A percentile compares a stretch with the other conserved stretches of the same genome.
These are phyloP conservation scores for Roridomyces roridus DNA, from an alignment of 768 basidiomycete genomes.

Conservation along the genomic window DNA sequence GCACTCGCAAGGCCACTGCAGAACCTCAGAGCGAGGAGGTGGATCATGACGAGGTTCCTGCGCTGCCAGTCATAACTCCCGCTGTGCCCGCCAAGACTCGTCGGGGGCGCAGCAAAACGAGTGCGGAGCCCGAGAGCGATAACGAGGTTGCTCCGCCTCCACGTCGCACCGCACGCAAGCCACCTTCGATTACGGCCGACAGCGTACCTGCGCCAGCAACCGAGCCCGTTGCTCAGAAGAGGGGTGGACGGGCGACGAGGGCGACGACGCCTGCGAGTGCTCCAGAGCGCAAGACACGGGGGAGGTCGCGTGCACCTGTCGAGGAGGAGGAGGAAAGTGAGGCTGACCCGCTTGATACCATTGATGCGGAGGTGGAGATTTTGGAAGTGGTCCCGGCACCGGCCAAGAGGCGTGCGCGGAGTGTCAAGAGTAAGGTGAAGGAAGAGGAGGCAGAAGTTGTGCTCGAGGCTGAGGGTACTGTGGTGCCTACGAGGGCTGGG, in stretches of 20 bases:
- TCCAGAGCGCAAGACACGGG: constrained; percentile 27
- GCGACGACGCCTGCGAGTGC: constrained; percentile 23
- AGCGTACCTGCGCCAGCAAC: constrained; percentile 2
- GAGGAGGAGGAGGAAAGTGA: constrained; percentile 25
- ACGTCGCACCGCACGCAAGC: constrained; percentile 16
- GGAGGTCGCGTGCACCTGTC: constrained; percentile 18
- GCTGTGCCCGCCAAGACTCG: constrained; percentile 19
- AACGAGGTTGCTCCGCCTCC: not conserved
- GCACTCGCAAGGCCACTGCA: constrained; percentile 28
- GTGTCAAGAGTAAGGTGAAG: constrained; percentile 24
- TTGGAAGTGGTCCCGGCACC: constrained; percentile 26
- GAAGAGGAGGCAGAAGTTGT: constrained; percentile 27
- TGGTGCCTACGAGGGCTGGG: constrained; percentile 3
- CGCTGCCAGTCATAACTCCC: constrained; percentile 17
- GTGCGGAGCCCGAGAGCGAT: constrained; percentile 22
- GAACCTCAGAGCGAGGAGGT: constrained; percentile 27
- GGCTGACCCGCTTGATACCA: constrained; percentile 28
- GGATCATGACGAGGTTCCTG: constrained; percentile 29
- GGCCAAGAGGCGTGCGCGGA: constrained; percentile 16
- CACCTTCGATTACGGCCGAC: not conserved
- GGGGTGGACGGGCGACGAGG: constrained; percentile 8
- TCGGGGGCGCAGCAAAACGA: constrained; percentile 14
- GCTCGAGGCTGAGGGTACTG: constrained; percentile 13
- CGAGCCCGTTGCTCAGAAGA: constrained; percentile 11
- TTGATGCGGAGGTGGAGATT: constrained; percentile 23